Conservation (phyloP, 805 yeast genomes). For the Candida ortonii region DNA sequence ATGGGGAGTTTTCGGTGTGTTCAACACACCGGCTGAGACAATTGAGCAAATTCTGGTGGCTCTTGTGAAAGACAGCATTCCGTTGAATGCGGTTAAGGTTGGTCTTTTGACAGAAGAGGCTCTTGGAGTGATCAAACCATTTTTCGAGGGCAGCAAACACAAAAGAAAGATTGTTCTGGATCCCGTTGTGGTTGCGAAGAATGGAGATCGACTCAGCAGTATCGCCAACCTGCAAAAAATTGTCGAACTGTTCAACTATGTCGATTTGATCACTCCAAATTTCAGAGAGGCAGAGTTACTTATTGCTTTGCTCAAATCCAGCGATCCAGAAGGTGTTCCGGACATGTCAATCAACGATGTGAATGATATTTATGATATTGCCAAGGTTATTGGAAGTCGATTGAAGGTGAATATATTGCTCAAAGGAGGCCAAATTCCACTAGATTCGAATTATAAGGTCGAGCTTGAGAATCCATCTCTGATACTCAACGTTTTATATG, state of each 20-base stretch:
- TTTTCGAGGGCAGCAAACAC: constrained; percentile 8
- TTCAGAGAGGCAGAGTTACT: constrained; percentile 46
- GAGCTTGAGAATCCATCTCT: constrained; percentile 18
- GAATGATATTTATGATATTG: constrained; percentile 36
- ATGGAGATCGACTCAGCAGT: constrained; percentile 60
- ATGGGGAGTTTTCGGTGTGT: constrained; percentile 39
- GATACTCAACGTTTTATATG: constrained; percentile 28
- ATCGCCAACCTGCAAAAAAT: constrained; percentile 26
- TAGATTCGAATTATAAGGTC: constrained; percentile 28
- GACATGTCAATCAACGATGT: constrained; percentile 5
- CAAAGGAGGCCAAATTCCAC: constrained; percentile 82
- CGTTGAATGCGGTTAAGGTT: constrained; percentile 68
- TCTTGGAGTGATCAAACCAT: constrained; percentile 31
- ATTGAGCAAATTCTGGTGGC: constrained; percentile 51
- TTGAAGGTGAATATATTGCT: constrained; percentile 55
- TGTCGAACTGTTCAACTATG: constrained; percentile 17
- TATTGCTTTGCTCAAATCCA: constrained; percentile 23
- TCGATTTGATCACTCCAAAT: constrained; percentile 67
- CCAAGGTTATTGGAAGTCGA: constrained; percentile 36
- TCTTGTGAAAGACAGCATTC: constrained; percentile 55
- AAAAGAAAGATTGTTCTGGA: constrained; percentile 53
- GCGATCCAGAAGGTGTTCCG: constrained; percentile 14
- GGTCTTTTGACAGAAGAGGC: constrained; percentile 68
- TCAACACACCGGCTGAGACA: constrained; percentile 43
- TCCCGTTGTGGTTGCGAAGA: constrained; percentile 81